phyloP scores from a whole-genome alignment of 2,329 filamentous ascomycete genomes.

The Hypoxylon sp. region DNA sequence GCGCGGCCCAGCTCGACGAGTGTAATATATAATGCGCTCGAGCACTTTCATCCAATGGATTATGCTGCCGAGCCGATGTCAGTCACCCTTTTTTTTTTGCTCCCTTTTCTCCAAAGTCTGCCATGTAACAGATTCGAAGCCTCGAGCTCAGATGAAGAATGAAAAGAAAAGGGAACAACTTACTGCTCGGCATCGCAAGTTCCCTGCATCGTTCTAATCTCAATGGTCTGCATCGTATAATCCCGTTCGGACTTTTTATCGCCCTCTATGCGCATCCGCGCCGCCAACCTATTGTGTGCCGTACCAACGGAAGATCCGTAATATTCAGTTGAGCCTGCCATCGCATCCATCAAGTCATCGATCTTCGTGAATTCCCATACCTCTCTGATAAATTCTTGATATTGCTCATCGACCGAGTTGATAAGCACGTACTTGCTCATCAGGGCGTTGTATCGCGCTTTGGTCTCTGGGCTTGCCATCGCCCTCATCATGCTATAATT shows the following conservation, averaged over 20 bases:
- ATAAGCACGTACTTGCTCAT: not conserved
- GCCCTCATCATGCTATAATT: not conserved
- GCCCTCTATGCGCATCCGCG: conserved; percentile 19
- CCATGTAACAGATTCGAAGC: not conserved
- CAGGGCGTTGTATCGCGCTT: not conserved
- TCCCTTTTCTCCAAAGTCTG: not conserved
- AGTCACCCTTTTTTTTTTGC: conserved; percentile 1
- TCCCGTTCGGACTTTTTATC: conserved; percentile 8
- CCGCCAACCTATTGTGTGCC: not conserved
- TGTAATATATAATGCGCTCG: conserved; percentile 15
- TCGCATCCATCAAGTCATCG: not conserved
- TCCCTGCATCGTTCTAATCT: conserved; percentile 40
- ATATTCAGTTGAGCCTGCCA: not conserved
- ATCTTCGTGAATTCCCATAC: conserved; percentile 23
- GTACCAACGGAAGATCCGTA: no score
- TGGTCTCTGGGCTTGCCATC: not conserved
- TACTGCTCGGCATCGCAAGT: conserved; percentile 43
- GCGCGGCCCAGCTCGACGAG: not conserved
- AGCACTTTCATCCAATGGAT: conserved; percentile 41
- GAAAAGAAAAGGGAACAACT: not conserved
- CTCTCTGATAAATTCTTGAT: not conserved
- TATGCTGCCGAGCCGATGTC: conserved; percentile 27
- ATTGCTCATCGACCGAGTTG: not conserved
- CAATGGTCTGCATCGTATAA: conserved; percentile 16
- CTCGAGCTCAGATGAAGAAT: not conserved